Conservation (phyloP, 306 rosid species). For the Psophocarpus tetragonolobus region DNA sequence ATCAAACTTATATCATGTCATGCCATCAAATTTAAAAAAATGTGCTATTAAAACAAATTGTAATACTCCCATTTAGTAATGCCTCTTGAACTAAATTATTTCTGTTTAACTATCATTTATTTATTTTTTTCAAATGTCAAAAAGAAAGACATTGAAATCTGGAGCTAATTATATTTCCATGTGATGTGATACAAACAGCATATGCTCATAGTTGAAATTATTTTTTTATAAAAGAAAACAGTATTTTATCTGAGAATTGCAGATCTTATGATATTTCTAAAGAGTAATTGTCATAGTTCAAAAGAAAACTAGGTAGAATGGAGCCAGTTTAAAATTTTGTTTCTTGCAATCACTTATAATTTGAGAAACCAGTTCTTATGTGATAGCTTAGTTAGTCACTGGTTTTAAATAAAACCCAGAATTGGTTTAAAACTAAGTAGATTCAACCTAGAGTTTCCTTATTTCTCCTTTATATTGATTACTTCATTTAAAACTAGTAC, state of each 20-base stretch:
- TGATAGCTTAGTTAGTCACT: background rate
- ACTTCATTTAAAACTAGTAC: background rate
- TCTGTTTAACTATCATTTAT: background rate
- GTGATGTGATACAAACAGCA: background rate
- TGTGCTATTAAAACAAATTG: background rate
- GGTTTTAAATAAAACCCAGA: background rate
- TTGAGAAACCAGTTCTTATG: background rate
- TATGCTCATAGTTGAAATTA: background rate
- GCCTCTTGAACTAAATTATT: background rate
- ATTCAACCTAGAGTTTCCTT: background rate
- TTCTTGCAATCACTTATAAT: background rate
- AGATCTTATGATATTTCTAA: background rate
- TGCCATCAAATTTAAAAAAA: background rate
- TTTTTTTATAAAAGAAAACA: background rate
- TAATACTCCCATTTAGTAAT: background rate
- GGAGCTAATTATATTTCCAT: constrained; percentile 9
- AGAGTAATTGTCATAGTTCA: background rate
- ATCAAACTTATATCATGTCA: background rate
- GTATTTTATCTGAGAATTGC: background rate
- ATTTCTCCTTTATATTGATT: background rate
- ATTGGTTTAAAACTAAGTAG: background rate
- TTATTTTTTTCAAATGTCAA: background rate
- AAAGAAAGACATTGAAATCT: background rate
- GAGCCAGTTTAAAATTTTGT: background rate
- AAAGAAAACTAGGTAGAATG: background rate